A percentile compares a stretch with the other conserved stretches of the same genome.
These are phyloP conservation scores for Fusarium beomiforme DNA, from an alignment of 2,329 filamentous ascomycete genomes.

Conservation along the genomic window DNA sequence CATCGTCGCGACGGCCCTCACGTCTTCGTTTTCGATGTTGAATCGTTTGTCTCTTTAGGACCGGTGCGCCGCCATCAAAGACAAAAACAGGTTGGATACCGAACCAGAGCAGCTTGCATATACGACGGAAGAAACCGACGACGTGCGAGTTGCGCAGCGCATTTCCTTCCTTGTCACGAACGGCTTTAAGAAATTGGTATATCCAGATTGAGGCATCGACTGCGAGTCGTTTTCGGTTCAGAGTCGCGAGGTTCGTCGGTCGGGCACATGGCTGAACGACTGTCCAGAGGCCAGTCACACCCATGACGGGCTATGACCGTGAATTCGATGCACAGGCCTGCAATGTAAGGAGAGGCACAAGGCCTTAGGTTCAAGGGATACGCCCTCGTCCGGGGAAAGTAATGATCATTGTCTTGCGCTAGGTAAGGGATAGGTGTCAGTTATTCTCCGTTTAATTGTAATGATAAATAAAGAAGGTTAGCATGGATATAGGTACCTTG, in stretches of 20 bases:
- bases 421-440: neutral
- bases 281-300: slow-evolving; percentile 97
- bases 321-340: neutral
- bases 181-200: slow-evolving; percentile 98
- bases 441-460: too few relatives aligned
- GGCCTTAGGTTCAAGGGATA: slow-evolving; percentile 28
- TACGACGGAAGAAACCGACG: slow-evolving; percentile 96
- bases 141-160: slow-evolving; percentile 95
- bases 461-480: too few relatives aligned
- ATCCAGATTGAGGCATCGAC: slow-evolving; percentile 99
- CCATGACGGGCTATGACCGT: slow-evolving; percentile 68
- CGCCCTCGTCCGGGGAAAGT: slow-evolving; percentile 26
- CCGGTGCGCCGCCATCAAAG: slow-evolving; percentile 94
- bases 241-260: slow-evolving; percentile 93
- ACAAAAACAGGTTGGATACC: slow-evolving; percentile 97
- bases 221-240: slow-evolving; percentile 95
- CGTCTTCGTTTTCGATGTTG: slow-evolving; percentile 78
- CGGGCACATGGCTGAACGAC: slow-evolving; percentile 94
- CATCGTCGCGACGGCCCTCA: slow-evolving; percentile 93
- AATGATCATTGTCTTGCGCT: slow-evolving; percentile 21
- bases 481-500: neutral
- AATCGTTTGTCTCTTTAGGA: slow-evolving; percentile 91
- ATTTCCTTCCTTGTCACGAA: slow-evolving; percentile 98
- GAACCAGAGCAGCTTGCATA: slow-evolving; percentile 97
- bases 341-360: slow-evolving; percentile 3